phyloP scores from a whole-genome alignment of 2,329 filamentous ascomycete species.

The Aspergillus japonicus region DNA sequence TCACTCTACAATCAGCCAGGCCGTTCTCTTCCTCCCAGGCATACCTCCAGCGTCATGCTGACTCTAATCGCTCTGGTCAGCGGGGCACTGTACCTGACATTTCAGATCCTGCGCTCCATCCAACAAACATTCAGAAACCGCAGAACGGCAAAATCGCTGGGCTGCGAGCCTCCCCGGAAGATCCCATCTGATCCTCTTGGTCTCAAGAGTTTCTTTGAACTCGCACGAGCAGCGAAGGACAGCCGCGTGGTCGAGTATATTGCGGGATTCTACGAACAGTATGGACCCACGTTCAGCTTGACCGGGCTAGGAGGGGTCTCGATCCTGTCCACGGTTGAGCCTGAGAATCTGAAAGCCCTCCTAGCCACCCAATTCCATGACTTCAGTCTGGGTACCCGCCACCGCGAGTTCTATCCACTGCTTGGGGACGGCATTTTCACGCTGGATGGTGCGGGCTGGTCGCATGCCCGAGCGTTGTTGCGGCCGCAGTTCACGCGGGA shows the following conservation, averaged over 20 bases:
- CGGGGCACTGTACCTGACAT: constrained; percentile 21
- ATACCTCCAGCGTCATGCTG: constrained; percentile 21
- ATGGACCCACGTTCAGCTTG: constrained; percentile 29
- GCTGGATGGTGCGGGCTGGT: constrained; percentile 76
- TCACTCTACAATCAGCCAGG: too few relatives aligned
- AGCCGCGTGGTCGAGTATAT: constrained; percentile 33
- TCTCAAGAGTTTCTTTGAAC: constrained; percentile 24
- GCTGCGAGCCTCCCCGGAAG: constrained; percentile 23
- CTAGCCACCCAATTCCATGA: constrained; percentile 79
- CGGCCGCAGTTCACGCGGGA: constrained; percentile 84
- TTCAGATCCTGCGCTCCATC: constrained; percentile 24
- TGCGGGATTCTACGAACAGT: constrained; percentile 21
- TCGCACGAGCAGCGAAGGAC: constrained; percentile 27
- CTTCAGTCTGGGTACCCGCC: constrained; percentile 74
- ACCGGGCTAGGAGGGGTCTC: constrained; percentile 17
- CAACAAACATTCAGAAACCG: constrained; percentile 23
- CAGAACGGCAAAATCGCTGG: constrained; percentile 25
- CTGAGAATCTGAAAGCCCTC: constrained; percentile 75
- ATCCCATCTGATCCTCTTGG: constrained; percentile 22
- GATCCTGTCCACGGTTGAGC: constrained; percentile 35
- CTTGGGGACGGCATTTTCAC: constrained; percentile 56
- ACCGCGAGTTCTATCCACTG: constrained; percentile 59
- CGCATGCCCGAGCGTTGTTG: constrained; percentile 73
- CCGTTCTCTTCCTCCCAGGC: too few relatives aligned
- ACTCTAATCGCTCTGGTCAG: constrained; percentile 19